phyloP scores from a whole-genome alignment of 306 rosid species.

The Canavalia ensiformis region DNA sequence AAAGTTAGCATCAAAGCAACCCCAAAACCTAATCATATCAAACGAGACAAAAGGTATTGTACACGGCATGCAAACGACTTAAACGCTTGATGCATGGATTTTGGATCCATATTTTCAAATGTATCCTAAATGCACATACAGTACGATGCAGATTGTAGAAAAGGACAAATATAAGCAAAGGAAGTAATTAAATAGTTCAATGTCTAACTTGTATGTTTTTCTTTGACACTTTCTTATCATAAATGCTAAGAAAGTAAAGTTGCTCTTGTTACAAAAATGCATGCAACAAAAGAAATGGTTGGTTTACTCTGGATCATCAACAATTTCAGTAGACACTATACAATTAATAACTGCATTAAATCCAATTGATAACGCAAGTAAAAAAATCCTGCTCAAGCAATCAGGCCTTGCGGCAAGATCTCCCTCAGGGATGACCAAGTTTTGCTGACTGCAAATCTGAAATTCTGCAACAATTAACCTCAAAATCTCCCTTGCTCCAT shows the following conservation, averaged over 20 bases:
- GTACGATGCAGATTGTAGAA: not conserved
- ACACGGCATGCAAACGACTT: not conserved
- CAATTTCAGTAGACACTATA: not conserved
- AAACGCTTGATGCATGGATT: not conserved
- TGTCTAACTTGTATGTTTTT: not conserved
- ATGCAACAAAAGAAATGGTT: conserved; percentile 15
- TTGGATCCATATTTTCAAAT: not conserved
- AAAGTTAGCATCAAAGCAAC: not conserved
- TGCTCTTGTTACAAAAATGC: conserved; percentile 7
- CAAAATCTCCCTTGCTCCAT: too few species aligned
- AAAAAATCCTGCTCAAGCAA: not conserved
- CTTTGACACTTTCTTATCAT: conserved; percentile 13
- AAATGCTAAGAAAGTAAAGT: not conserved
- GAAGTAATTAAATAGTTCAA: not conserved
- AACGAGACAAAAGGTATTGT: not conserved
- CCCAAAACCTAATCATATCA: not conserved
- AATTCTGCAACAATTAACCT: too few species aligned
- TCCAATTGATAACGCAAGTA: not conserved
- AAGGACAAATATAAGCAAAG: not conserved
- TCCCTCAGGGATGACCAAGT: conserved; percentile 47
- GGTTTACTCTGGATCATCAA: not conserved
- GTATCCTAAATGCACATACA: not conserved
- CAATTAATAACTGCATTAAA: not conserved
- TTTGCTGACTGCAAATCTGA: conserved; percentile 18
- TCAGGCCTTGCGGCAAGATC: conserved; percentile 43